Conservation (phyloP, 768 basidiomycete species). For the Trametes elegans region DNA sequence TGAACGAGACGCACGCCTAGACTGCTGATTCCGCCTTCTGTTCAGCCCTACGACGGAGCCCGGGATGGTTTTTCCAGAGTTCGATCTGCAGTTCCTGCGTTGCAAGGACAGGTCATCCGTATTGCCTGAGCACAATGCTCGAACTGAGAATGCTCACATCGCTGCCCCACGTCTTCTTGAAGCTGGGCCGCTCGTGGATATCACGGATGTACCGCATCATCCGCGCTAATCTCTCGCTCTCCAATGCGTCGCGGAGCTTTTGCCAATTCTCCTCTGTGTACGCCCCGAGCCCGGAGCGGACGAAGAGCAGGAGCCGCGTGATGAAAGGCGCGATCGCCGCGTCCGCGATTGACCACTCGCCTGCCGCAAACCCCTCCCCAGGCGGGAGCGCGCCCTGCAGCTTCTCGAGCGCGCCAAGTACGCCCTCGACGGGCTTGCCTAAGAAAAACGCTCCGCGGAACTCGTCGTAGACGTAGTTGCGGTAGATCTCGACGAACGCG, state of each 20-base stretch:
- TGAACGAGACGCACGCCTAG: not conserved
- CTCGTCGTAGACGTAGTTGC: conserved; percentile 40
- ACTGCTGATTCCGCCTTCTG: not conserved
- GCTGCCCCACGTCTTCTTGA: conserved; percentile 47
- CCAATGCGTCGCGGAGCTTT: conserved; percentile 41
- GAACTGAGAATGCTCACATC: conserved; percentile 36
- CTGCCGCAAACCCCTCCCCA: conserved; percentile 43
- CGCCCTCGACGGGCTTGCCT: conserved; percentile 40
- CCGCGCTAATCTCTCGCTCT: conserved; percentile 44
- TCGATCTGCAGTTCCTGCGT: not conserved
- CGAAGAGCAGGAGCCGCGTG: conserved; percentile 42
- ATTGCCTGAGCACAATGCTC: too few relatives aligned
- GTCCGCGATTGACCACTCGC: conserved; percentile 57
- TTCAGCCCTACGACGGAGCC: not conserved
- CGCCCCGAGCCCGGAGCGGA: conserved; percentile 50
- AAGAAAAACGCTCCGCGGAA: conserved; percentile 38
- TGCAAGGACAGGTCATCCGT: not conserved
- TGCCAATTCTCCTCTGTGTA: conserved; percentile 48
- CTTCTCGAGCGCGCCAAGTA: conserved; percentile 42
- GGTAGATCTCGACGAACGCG: conserved; percentile 56
- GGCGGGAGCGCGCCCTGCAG: conserved; percentile 48
- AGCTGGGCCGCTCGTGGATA: conserved; percentile 49
- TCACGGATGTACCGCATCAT: conserved; percentile 46
- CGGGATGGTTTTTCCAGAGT: conserved; percentile 7
- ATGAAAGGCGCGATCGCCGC: conserved; percentile 60